Evolutionary conservation across 495 filamentous ascomycete species (phyloP).

Genomic region (Hypoxylon perforatum): DNA sequence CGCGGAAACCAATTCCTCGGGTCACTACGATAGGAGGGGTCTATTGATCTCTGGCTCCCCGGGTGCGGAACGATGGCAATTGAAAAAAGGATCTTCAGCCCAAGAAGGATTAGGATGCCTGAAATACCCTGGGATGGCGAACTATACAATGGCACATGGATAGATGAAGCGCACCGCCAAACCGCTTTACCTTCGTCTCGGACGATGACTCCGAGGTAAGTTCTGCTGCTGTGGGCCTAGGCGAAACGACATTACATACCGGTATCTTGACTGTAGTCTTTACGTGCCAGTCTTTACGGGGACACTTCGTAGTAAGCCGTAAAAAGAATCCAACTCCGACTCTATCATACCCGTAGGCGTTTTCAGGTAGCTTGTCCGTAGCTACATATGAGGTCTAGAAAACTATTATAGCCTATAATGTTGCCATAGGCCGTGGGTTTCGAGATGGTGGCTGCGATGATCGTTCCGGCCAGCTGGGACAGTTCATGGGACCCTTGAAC

Average conservation of each 20-base stretch:
- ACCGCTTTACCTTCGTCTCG: too few species aligned
- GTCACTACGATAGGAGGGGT: constrained; percentile 15
- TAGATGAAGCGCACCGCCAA: background rate
- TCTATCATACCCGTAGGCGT: too few species aligned
- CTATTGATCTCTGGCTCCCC: background rate
- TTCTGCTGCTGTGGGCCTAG: too few species aligned
- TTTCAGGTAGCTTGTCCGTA: background rate
- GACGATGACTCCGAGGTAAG: too few species aligned
- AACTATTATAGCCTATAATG: background rate
- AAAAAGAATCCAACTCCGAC: too few species aligned
- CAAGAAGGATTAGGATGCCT: constrained; percentile 19
- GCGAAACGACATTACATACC: too few species aligned
- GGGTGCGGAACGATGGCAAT: constrained; percentile 22
- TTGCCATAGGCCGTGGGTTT: constrained; percentile 17
- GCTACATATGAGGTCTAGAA: background rate
- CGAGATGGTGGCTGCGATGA: constrained; percentile 32
- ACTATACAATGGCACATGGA: background rate
- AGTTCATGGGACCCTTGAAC: constrained; percentile 35
- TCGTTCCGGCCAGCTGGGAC: constrained; percentile 38
- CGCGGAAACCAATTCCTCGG: constrained; percentile 37
- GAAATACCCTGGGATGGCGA: background rate
- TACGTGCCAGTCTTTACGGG: too few species aligned
- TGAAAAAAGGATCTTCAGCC: background rate
- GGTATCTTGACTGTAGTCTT: too few species aligned
- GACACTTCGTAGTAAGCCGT: background rate